A percentile compares a stretch with the other conserved stretches of the same genome.
phyloP scores from a whole-genome alignment of 176 grass and related monocot species.

The sorghum (Sorghum bicolor) region Sorghum_bicolor_NCBIv3 NC_012873.2:60147501-60148000 shows the following conservation, averaged over 20 bases:
- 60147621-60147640: background rate
- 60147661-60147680: background rate
- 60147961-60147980: constrained; percentile 54
- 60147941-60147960: constrained; percentile 55
- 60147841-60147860: constrained; percentile 36
- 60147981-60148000: constrained; percentile 53
- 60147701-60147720: background rate
- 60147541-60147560: background rate
- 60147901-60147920: constrained; percentile 11
- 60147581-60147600: background rate
- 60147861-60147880: constrained; percentile 50
- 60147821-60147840: constrained; percentile 57
- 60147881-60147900: background rate
- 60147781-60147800: constrained; percentile 49
- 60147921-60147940: constrained; percentile 37
- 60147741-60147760: constrained; percentile 40
- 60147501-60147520: background rate
- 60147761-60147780: constrained; percentile 44
- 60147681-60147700: background rate
- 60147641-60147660: background rate
- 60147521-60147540: background rate
- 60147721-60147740: constrained; percentile 8
- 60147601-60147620: background rate
- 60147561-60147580: background rate
- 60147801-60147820: constrained; percentile 62